These are phyloP conservation scores for Leishmania mexicana DNA, from an alignment of 208 protist genomes.

Conservation along the genomic window DNA sequence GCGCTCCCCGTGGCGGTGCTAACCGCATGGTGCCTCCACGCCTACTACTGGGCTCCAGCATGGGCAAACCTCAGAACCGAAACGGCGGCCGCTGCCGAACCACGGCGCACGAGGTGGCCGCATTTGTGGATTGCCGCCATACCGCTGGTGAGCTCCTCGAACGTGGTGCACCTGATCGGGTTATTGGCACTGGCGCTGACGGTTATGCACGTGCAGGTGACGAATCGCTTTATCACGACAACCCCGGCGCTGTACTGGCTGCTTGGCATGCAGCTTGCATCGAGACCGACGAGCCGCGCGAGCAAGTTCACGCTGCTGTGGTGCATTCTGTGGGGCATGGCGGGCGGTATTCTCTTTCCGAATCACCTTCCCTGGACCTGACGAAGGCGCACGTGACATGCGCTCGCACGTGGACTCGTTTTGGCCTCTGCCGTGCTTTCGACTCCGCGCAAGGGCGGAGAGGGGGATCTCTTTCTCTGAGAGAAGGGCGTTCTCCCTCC, in stretches of 20 bases:
- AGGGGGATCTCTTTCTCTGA: background rate
- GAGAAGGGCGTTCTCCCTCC: background rate
- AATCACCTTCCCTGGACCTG: slow-evolving; percentile 85
- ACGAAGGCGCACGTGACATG: background rate
- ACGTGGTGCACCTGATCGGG: slow-evolving; percentile 51
- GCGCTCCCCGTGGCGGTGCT: slow-evolving; percentile 51
- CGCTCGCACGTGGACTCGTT: background rate
- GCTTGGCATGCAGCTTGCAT: slow-evolving; percentile 49
- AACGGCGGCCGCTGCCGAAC: background rate
- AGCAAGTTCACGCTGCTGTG: slow-evolving; percentile 52
- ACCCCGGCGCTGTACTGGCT: slow-evolving; percentile 75
- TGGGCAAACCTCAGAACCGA: background rate
- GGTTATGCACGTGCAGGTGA: slow-evolving; percentile 79
- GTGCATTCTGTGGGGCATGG: slow-evolving; percentile 52
- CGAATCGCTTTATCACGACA: slow-evolving; percentile 73
- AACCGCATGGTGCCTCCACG: slow-evolving; percentile 23
- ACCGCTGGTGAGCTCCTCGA: slow-evolving; percentile 50
- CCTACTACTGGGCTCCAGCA: slow-evolving; percentile 32
- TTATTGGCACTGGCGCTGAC: slow-evolving; percentile 52
- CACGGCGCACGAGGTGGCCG: background rate
- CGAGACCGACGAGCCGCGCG: slow-evolving; percentile 24
- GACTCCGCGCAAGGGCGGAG: background rate
- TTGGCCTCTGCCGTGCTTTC: background rate
- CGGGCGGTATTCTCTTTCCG: slow-evolving; percentile 66
- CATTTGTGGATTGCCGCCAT: background rate